phyloP scores from a whole-genome alignment of 2,329 filamentous ascomycete genomes.

The Plenodomus biglobosus region DNA sequence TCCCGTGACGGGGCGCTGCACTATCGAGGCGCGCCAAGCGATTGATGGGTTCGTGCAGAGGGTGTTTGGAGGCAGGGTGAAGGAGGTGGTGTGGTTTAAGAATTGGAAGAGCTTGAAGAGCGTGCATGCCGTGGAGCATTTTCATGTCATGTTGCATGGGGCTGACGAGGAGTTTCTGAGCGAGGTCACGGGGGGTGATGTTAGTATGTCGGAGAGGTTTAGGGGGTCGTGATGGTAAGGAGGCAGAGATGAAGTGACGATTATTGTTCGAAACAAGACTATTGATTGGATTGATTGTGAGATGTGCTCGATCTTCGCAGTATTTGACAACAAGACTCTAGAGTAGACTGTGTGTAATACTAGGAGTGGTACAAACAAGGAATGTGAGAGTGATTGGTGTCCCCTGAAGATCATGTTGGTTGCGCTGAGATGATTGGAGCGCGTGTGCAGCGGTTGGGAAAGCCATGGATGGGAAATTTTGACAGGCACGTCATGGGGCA shows the following conservation, averaged over 20 bases:
- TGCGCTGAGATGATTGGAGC: constrained; percentile 4
- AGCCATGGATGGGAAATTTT: neutral
- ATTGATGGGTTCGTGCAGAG: constrained; percentile 71
- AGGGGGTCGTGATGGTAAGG: neutral
- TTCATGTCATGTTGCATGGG: constrained; percentile 88
- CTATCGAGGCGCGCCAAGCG: constrained; percentile 60
- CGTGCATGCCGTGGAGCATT: constrained; percentile 84
- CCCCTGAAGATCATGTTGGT: constrained; percentile 13
- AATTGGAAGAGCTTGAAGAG: constrained; percentile 88
- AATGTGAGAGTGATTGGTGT: neutral
- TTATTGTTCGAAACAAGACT: no score
- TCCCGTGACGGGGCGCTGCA: constrained; percentile 65
- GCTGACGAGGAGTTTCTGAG: constrained; percentile 70
- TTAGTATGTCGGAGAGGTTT: constrained; percentile 56
- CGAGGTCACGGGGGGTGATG: constrained; percentile 72
- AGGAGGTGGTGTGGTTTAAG: constrained; percentile 74
- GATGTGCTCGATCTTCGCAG: no score
- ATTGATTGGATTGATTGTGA: no score
- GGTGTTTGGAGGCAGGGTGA: constrained; percentile 63
- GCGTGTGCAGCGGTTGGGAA: neutral
- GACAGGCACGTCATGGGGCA: constrained; percentile 5
- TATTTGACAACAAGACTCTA: neutral
- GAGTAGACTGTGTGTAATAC: neutral
- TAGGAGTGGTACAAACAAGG: neutral
- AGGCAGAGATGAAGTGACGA: neutral